A percentile compares a stretch with the other conserved stretches of the same genome.
These are phyloP conservation scores for Westerdykella aurantiaca DNA, from an alignment of 2,329 filamentous ascomycete genomes.

Conservation along the genomic window DNA sequence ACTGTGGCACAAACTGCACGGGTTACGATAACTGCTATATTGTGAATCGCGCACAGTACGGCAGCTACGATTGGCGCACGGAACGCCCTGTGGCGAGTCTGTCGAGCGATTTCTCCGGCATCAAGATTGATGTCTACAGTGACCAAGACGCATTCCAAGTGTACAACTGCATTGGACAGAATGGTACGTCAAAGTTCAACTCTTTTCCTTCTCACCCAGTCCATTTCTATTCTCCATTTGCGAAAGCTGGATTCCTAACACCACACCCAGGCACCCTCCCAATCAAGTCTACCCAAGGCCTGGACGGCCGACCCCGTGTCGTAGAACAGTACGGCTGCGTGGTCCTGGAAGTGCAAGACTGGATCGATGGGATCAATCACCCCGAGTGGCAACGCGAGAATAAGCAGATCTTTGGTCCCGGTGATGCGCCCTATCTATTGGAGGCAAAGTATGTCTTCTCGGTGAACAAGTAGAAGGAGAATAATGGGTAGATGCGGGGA, in stretches of 20 bases:
- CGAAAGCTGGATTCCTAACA: neutral
- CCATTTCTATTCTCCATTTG: neutral
- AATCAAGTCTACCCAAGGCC: slow-evolving; percentile 65
- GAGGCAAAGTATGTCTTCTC: slow-evolving; percentile 44
- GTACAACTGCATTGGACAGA: slow-evolving; percentile 74
- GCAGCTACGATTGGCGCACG: slow-evolving; percentile 58
- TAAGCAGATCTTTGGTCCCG: slow-evolving; percentile 46
- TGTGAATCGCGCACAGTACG: slow-evolving; percentile 56
- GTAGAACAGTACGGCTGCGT: slow-evolving; percentile 76
- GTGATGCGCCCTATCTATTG: slow-evolving; percentile 39
- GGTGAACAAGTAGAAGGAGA: slow-evolving; percentile 11
- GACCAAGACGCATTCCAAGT: slow-evolving; percentile 87
- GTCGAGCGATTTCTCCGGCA: slow-evolving; percentile 70
- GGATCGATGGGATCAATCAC: slow-evolving; percentile 89
- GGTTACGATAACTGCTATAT: slow-evolving; percentile 78
- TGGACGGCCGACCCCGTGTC: slow-evolving; percentile 54
- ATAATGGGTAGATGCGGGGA: too few species aligned
- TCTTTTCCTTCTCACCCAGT: neutral
- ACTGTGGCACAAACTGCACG: slow-evolving; percentile 76
- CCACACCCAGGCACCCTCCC: slow-evolving; percentile 47
- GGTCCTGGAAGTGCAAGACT: slow-evolving; percentile 88
- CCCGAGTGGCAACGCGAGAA: slow-evolving; percentile 72
- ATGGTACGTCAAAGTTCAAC: slow-evolving; percentile 46
- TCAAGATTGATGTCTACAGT: slow-evolving; percentile 71
- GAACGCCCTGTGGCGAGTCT: slow-evolving; percentile 58